phyloP scores from a whole-genome alignment of 495 filamentous ascomycete species.

The Xylaria longipes region DNA sequence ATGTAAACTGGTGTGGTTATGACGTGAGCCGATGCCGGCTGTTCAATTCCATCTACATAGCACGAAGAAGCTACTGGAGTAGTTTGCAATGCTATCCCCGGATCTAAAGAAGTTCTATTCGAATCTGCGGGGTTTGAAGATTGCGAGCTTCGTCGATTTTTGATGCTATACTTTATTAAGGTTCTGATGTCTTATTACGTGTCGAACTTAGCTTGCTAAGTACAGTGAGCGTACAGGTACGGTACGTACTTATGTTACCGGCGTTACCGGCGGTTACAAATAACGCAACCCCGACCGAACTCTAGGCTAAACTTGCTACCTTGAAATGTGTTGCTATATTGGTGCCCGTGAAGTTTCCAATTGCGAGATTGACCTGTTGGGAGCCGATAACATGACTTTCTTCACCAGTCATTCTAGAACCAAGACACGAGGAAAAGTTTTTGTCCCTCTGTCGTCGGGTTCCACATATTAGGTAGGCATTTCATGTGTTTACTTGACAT shows the following conservation, averaged over 20 bases:
- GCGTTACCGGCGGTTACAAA: not conserved
- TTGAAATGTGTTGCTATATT: not conserved
- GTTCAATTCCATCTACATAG: not conserved
- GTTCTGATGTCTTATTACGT: conserved; percentile 13
- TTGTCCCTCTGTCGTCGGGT: not conserved
- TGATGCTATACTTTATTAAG: not conserved
- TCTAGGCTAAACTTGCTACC: too few relatives aligned
- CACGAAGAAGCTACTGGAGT: not conserved
- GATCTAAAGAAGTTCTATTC: not conserved
- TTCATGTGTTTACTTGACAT: not conserved
- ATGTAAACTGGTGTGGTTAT: conserved; percentile 9
- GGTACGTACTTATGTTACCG: not conserved
- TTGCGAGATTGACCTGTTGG: not conserved
- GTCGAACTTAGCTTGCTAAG: not conserved
- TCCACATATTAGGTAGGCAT: not conserved
- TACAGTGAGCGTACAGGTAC: not conserved
- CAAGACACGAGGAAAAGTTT: not conserved
- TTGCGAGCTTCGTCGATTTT: not conserved
- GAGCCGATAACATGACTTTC: not conserved
- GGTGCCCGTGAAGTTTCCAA: not conserved
- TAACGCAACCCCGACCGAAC: not conserved
- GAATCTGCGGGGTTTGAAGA: not conserved
- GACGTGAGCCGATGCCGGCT: conserved; percentile 24
- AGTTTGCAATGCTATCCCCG: conserved; percentile 1
- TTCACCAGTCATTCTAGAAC: not conserved